Conservation (phyloP, 768 basidiomycete species). For the Suillus americanus region DNA sequence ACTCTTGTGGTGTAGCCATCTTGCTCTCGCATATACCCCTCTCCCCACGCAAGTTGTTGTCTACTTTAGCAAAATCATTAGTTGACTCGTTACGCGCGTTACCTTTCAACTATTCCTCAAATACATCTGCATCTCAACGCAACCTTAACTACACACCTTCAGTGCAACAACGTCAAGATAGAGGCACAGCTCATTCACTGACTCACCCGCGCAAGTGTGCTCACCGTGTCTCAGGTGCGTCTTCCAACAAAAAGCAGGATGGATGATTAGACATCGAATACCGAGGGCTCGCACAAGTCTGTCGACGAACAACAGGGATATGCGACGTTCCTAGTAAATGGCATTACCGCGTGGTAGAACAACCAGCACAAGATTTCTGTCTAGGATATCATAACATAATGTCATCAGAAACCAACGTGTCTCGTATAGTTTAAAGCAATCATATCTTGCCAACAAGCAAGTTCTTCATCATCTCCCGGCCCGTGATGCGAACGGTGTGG, state of each 20-base stretch:
- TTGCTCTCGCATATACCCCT: background rate
- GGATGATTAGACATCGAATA: background rate
- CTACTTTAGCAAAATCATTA: background rate
- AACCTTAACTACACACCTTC: background rate
- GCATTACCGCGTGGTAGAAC: background rate
- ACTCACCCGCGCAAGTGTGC: no score
- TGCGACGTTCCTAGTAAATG: background rate
- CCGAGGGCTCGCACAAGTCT: background rate
- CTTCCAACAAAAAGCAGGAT: no score
- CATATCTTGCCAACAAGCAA: constrained; percentile 85
- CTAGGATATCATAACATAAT: background rate
- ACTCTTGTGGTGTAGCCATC: background rate
- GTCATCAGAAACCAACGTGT: background rate
- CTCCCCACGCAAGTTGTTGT: background rate
- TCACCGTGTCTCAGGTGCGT: no score
- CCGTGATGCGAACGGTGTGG: constrained; percentile 75
- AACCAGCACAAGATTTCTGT: background rate
- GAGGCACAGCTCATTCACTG: background rate
- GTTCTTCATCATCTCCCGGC: constrained; percentile 80
- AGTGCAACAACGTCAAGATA: background rate
- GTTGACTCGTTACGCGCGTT: background rate
- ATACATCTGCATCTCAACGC: background rate
- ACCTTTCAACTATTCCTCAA: background rate
- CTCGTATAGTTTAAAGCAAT: constrained; percentile 31
- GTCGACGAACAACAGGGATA: background rate